Evolutionary conservation across 2,329 filamentous ascomycete species (phyloP).

Genomic region (Trichoderma koningiopsis): DNA sequence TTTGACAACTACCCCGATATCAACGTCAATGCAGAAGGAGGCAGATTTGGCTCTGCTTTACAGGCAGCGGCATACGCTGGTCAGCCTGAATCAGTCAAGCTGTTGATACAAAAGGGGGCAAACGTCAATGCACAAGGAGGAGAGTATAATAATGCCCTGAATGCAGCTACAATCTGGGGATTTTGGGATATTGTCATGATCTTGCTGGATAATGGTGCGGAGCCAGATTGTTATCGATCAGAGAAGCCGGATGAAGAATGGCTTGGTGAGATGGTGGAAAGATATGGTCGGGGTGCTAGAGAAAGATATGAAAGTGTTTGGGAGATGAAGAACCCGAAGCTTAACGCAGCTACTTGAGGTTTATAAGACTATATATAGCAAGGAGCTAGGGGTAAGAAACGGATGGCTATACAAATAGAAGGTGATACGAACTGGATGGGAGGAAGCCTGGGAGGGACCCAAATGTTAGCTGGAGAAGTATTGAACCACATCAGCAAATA

Average conservation of each 20-base stretch:
- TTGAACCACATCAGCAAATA: too few species aligned
- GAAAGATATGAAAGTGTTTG: background rate
- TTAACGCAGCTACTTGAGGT: too few species aligned
- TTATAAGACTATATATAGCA: background rate
- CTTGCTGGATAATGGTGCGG: slow-evolving; percentile 17
- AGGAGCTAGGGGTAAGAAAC: background rate
- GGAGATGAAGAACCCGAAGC: background rate
- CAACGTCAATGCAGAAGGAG: slow-evolving; percentile 22
- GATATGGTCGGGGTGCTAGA: background rate
- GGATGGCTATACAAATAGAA: slow-evolving; percentile 43
- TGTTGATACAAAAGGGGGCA: slow-evolving; percentile 17
- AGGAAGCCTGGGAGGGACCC: slow-evolving; percentile 72
- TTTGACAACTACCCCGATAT: slow-evolving; percentile 1
- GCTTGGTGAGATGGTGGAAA: background rate
- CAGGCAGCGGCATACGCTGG: slow-evolving; percentile 25
- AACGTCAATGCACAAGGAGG: slow-evolving; percentile 18
- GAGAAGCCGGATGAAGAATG: background rate
- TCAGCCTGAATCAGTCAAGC: slow-evolving; percentile 2
- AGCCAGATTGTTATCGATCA: slow-evolving; percentile 20
- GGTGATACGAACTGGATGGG: slow-evolving; percentile 74
- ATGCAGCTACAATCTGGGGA: slow-evolving; percentile 13
- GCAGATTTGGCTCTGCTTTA: slow-evolving; percentile 27
- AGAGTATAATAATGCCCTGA: slow-evolving; percentile 11
- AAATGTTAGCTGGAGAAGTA: too few species aligned
- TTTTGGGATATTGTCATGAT: slow-evolving; percentile 16